Evolutionary conservation across 2,329 filamentous ascomycete species (phyloP), one percentile per base, ranked within the genome.

Genomic region (Cladophialophora immunda): DNA sequence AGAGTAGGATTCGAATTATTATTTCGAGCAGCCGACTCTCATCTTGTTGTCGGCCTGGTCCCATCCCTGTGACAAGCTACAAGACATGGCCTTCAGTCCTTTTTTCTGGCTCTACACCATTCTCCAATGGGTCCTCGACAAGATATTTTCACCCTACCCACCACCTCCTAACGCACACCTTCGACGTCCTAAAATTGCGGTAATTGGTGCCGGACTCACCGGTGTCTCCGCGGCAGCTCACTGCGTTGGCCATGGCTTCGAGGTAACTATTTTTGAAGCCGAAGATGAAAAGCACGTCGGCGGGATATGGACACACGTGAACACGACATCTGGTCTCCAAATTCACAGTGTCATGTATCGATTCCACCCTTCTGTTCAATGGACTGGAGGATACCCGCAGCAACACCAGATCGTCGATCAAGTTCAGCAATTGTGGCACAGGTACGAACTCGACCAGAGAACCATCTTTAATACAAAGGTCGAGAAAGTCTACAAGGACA

Each of bases 281-380:
- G 90, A 90, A 0, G 78, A 83, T 3, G 82, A 88, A 69, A 84
- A 91, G 17, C 83, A 87, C 27, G 77, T 96, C 0, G 92, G 92
- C 17, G 92, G 92, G 0, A 94, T 94, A 36, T 94, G 92, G 92
- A 92, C 88, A 88, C 85, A 86, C 77, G 91, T 95, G 47, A 94
- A 95, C 80, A 91, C 91, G 59, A 94, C 91, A 0, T 94, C 91
- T 0, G 88, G 91, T 17, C 84, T 96, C 0, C 92, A 95, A 74
- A 94, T 96, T 25, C 92, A 96, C 76, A 92, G 89, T 22, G 78
- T 94, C 65, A 95, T 95, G 92, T 96, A 94, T 77, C 87, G 92
- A 25, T 97, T 96, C 76, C 91, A 94, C 71, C 93, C 93, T 0
- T 91, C 90, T 0, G 87, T 96, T 1, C 83, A 86, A 68, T 96